Conservation (phyloP, 1,139 yeast species). For the Debaryomyces nepalensis region DNA sequence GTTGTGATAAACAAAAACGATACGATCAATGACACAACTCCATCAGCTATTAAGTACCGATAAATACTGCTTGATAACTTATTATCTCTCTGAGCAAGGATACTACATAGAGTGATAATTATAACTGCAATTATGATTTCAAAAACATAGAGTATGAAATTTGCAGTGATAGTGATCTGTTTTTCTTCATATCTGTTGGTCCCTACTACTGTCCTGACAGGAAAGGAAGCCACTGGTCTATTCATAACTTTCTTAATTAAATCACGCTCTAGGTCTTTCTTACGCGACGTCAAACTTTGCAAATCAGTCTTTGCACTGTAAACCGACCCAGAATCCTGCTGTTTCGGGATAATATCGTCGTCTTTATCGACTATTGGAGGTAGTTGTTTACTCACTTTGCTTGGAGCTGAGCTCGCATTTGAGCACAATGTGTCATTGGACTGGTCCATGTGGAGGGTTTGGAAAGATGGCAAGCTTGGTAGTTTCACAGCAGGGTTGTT, state of each 20-base stretch:
- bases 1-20: constrained; percentile 41
- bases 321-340: background rate
- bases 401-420: background rate
- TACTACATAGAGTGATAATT: constrained; percentile 36
- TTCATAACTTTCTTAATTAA: constrained; percentile 44
- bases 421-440: constrained; percentile 18
- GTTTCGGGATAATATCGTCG: constrained; percentile 16
- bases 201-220: constrained; percentile 16
- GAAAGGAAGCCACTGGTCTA: constrained; percentile 32
- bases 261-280: constrained; percentile 34
- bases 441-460: constrained; percentile 16
- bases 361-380: constrained; percentile 27
- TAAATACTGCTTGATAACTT: constrained; percentile 32
- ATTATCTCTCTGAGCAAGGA: constrained; percentile 31
- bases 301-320: constrained; percentile 16
- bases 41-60: constrained; percentile 45
- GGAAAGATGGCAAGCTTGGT: constrained; percentile 19
- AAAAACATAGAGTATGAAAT: constrained; percentile 37
- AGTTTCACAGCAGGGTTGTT: constrained; percentile 17
- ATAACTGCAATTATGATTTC: constrained; percentile 42
- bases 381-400: constrained; percentile 22
- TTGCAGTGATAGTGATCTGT: constrained; percentile 32
- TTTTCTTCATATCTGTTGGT: constrained; percentile 22
- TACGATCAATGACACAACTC: constrained; percentile 38
- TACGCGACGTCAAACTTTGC: constrained; percentile 30